phyloP scores from a whole-genome alignment of 1,139 yeast species.

The Debaryomyces sp. region DNA sequence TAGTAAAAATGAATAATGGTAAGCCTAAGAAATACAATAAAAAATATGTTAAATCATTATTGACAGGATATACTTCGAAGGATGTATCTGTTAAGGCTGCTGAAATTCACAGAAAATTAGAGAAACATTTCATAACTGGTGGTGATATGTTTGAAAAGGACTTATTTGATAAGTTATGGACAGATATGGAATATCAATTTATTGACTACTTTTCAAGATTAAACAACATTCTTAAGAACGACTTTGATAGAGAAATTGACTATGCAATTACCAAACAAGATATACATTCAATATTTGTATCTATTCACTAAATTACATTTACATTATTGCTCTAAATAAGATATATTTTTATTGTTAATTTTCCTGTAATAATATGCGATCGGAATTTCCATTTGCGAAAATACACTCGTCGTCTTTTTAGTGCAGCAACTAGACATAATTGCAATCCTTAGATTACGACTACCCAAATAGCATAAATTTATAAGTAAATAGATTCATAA shows the following conservation, averaged over 20 bases:
- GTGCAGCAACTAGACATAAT: too few species aligned
- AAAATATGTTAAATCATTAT: conserved; percentile 57
- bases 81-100: conserved; percentile 61
- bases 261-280: conserved; percentile 38
- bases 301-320: conserved; percentile 14
- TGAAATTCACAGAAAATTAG: conserved; percentile 58
- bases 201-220: conserved; percentile 41
- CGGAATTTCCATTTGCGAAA: background rate
- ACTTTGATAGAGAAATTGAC: conserved; percentile 46
- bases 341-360: background rate
- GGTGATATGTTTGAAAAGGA: conserved; percentile 50
- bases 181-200: conserved; percentile 40
- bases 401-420: background rate
- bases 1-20: conserved; percentile 47
- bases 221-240: conserved; percentile 36
- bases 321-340: background rate
- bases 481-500: too few species aligned
- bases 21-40: conserved; percentile 67
- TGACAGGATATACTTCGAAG: conserved; percentile 56
- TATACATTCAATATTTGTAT: conserved; percentile 33
- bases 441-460: background rate
- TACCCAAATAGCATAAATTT: background rate
- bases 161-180: conserved; percentile 48
- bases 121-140: conserved; percentile 56
- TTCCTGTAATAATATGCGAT: background rate